A percentile compares a stretch with the other conserved stretches of the same genome.
phyloP scores from a whole-genome alignment of 176 grass and related monocot species.

The Puya raimondii region DNA sequence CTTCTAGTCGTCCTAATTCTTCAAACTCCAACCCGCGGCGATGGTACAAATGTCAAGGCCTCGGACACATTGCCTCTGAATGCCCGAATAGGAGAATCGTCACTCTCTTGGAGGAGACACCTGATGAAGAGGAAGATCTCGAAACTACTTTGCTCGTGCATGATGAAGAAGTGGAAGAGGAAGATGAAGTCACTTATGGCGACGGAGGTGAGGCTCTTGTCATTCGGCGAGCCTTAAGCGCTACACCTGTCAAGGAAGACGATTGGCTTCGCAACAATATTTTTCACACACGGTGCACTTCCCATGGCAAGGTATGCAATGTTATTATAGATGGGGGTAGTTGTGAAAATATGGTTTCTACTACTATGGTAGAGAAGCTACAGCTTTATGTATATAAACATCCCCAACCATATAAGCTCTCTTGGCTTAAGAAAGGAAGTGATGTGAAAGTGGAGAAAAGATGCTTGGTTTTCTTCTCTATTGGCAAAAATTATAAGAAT shows the following conservation, averaged over 20 bases:
- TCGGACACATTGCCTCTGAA: conserved; percentile 3
- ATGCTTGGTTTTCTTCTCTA: too few species aligned
- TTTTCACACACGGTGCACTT: too few species aligned
- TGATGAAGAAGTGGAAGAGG: neutral
- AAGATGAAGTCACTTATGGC: neutral
- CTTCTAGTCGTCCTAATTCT: neutral
- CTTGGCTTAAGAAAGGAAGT: too few species aligned
- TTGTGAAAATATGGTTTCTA: too few species aligned
- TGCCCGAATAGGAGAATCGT: conserved; percentile 2
- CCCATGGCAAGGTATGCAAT: too few species aligned
- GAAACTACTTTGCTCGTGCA: neutral
- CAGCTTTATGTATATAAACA: too few species aligned
- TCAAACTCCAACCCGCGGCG: neutral
- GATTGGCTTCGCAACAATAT: too few species aligned
- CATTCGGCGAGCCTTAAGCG: neutral
- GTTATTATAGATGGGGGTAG: too few species aligned
- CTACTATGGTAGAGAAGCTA: too few species aligned
- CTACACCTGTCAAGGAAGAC: neutral
- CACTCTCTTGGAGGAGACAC: neutral
- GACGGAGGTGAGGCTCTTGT: neutral
- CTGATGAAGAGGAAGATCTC: neutral
- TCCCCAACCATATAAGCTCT: too few species aligned
- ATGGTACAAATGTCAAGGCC: conserved; percentile 7
- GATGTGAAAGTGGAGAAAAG: too few species aligned
- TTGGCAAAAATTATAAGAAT: too few species aligned